These are phyloP conservation scores for Daldinia grandis DNA, from an alignment of 495 filamentous ascomycete species.

Conservation along the genomic window DNA sequence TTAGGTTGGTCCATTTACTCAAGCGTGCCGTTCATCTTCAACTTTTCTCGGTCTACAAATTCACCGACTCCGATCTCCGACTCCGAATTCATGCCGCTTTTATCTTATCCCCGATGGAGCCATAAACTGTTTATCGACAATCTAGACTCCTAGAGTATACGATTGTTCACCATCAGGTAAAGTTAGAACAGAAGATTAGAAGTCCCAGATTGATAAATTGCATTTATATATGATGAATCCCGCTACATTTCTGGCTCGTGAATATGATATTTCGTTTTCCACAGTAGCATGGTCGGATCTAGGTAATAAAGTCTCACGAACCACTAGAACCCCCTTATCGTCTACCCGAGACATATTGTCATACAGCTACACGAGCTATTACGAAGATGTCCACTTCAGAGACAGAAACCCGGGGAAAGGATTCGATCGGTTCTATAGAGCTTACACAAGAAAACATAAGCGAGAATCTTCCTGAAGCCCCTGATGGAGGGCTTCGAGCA, in stretches of 20 bases:
- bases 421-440: not conserved
- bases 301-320: not conserved
- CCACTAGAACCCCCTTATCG: conserved; percentile 6
- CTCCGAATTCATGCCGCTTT: not conserved
- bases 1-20: not conserved
- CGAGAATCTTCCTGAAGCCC: conserved; percentile 15
- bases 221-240: conserved; percentile 17
- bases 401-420: conserved; percentile 12
- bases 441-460: not conserved
- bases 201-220: not conserved
- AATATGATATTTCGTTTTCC: conserved; percentile 5
- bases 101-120: conserved; percentile 10
- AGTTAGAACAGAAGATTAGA: not conserved
- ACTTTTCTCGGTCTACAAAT: conserved; percentile 6
- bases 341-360: not conserved
- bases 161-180: not conserved
- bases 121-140: not conserved
- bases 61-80: conserved; percentile 23
- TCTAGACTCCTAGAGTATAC: not conserved
- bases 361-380: not conserved
- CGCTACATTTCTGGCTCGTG: not conserved
- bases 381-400: conserved; percentile 19
- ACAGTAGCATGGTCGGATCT: not conserved
- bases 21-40: not conserved
- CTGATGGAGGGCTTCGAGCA: conserved; percentile 49